Base-by-base conservation (phyloP, 352 stramenopile species). In the Pythium myriotylum region DNA sequence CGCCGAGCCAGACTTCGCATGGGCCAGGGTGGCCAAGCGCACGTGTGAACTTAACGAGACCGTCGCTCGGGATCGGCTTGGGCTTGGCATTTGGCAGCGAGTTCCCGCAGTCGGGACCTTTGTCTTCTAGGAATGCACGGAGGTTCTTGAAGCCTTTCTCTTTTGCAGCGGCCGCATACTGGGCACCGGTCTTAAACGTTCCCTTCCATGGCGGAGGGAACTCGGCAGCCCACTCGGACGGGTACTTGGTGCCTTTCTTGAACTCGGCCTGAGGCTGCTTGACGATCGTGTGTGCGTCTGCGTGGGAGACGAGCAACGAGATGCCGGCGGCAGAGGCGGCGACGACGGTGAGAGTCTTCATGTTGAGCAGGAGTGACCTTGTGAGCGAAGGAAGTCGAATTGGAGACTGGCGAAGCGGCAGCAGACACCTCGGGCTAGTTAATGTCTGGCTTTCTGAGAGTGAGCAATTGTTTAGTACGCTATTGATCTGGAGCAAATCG, bases 241-340 rank as follows among this genome's bases (percentile, higher is more conserved):
- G 55, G 46, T 46, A 64, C 29, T 5, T 35, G 16, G 39, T 47
- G 26, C 56, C 56, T 1, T 14, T 2, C 37, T 49, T 49, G 47
- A 64, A 64, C 47, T 64, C 56, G 39, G 56, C 33, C 9, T 57
- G 56, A 22, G 47, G 56, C 35, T 64, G 35, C 23, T 46, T 64
- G 17, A 64, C 17, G 56, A 57, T 57, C 23, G 39, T 33, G 39
- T 64, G 56, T 14, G 46, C 56, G 16, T 54, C 8, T 16, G 41
- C 37, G 37, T 39, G 19, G 10, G 20, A 42, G 24, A 26, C 52
- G 29, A 35, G 10, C 2, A n/a, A 26, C 16, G 40, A 29, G 26
- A 41, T 42, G 17, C 16, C 26, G 23, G 37, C 24, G 39, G 42
- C 54, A 35, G 10, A 10, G 24, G 42, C 53, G 35, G 46, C 14